Evolutionary conservation across 768 basidiomycete genomes (phyloP).

Genomic region (Megacollybia marginata): DNA sequence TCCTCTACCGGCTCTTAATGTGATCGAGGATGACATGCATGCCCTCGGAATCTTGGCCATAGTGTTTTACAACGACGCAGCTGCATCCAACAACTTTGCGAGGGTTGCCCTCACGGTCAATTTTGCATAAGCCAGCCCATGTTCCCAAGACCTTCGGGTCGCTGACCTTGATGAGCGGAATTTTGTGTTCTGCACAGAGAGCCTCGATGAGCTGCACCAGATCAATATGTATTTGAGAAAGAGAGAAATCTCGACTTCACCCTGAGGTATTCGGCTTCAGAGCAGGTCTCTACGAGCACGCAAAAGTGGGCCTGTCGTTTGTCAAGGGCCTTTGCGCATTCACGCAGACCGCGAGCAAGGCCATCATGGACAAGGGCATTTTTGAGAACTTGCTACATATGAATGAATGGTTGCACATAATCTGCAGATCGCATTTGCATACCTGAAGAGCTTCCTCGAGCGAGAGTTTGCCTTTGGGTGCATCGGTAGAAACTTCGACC

Average conservation of each 20-base stretch:
- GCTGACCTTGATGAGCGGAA: constrained; percentile 98
- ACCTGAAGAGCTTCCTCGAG: constrained; percentile 95
- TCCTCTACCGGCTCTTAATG: constrained; percentile 85
- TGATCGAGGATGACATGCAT: constrained; percentile 90
- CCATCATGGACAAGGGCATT: constrained; percentile 97
- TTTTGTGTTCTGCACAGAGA: constrained; percentile 98
- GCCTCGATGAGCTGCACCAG: constrained; percentile 76
- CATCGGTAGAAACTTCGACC: constrained; percentile 81
- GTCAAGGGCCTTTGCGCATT: constrained; percentile 97
- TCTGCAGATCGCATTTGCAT: not conserved
- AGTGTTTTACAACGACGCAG: constrained; percentile 97
- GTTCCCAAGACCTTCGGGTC: constrained; percentile 97
- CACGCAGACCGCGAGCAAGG: constrained; percentile 95
- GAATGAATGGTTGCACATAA: constrained; percentile 4
- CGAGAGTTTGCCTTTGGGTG: constrained; percentile 91
- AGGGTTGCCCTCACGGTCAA: constrained; percentile 97
- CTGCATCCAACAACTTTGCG: constrained; percentile 91
- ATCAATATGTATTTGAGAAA: too few species aligned
- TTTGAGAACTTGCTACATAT: constrained; percentile 90
- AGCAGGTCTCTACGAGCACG: constrained; percentile 98
- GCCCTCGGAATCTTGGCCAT: constrained; percentile 91
- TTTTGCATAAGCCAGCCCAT: constrained; percentile 99
- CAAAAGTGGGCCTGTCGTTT: constrained; percentile 98
- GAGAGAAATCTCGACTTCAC: too few species aligned
- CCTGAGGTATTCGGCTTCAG: constrained; percentile 99